Base-by-base conservation (phyloP, 2,329 filamentous ascomycete species). In the Mollisiaceae sp. region DNA sequence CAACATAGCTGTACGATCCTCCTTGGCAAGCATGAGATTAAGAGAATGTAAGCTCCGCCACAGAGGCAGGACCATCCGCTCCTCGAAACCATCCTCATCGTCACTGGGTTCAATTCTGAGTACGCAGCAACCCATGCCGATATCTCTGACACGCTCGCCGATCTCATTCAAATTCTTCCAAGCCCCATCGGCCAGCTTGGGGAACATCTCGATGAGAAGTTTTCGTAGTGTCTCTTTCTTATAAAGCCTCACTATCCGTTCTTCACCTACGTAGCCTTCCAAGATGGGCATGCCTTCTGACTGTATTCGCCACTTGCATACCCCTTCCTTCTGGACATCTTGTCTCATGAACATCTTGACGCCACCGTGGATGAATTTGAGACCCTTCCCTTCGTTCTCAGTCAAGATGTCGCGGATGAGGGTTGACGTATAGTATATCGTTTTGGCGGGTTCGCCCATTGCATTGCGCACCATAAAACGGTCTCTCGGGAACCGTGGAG, bases 321-420 rank as follows among this genome's bases (percentile, higher is more conserved):
- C 91, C 62, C 94, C 90, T 41, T 90, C 89, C 5, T 89, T 91
- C 66, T 97, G 94, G 0, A 92, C 91, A 75, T 97, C 93, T 78
- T 98, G 94, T 82, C 97, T 97, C 83, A 98, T 95, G 77, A 97
- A 99, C 93, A 98, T 98, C 81, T 97, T 97, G 39, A 99, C 94
- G 69, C 95, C 95, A 59, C 91, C 94, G 79, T 99, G 95, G 59
- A 99, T 91, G 76, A 99, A 97, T 77, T 95, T 97, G 79, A 98
- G 90, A 55, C 93, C 93, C 35, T 91, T 89, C 52, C 93, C 92
- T 78, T 97, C 93, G 77, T 99, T 99, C 75, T 90, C 86, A 4
- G 85, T 86, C 3, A 99, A 85, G 62, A 99, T 95, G 70, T 94
- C 91, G 38, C 93, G 91, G 24, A 93, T 90, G 14, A 98, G 85